Evolutionary conservation across 169 alveolate genomes (phyloP).

Genomic region (Babesia gibsoni): DNA sequence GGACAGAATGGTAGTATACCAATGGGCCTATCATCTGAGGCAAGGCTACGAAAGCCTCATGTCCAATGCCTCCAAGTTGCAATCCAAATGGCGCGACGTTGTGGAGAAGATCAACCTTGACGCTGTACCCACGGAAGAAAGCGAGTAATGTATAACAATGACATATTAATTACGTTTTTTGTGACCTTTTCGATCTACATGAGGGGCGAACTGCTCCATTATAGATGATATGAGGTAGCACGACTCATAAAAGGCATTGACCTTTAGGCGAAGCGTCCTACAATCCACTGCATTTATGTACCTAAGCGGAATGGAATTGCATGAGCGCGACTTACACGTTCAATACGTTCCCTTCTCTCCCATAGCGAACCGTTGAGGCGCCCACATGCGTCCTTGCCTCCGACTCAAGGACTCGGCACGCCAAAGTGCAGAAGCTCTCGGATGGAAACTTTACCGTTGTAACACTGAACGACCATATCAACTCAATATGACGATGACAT

Average conservation of each 20-base stretch:
- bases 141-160: background rate
- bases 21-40: constrained; percentile 38
- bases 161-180: background rate
- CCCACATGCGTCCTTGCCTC: constrained; percentile 33
- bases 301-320: background rate
- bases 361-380: constrained; percentile 20
- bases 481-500: too few relatives aligned
- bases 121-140: background rate
- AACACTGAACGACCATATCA: constrained; percentile 3
- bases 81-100: constrained; percentile 17
- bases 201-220: constrained; percentile 26
- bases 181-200: background rate
- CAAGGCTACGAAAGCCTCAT: constrained; percentile 2
- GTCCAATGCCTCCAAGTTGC: constrained; percentile 7
- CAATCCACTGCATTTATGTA: constrained; percentile 26
- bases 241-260: constrained; percentile 60
- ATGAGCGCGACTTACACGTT: constrained; percentile 39
- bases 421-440: constrained; percentile 21
- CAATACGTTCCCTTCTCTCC: constrained; percentile 16
- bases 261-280: constrained; percentile 38
- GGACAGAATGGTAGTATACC: constrained; percentile 42
- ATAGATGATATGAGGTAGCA: constrained; percentile 51
- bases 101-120: constrained; percentile 32
- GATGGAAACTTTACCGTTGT: constrained; percentile 37
- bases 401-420: constrained; percentile 41